These are phyloP conservation scores for Penicillium polonicum DNA, from an alignment of 2,329 filamentous ascomycete genomes.

Conservation along the genomic window DNA sequence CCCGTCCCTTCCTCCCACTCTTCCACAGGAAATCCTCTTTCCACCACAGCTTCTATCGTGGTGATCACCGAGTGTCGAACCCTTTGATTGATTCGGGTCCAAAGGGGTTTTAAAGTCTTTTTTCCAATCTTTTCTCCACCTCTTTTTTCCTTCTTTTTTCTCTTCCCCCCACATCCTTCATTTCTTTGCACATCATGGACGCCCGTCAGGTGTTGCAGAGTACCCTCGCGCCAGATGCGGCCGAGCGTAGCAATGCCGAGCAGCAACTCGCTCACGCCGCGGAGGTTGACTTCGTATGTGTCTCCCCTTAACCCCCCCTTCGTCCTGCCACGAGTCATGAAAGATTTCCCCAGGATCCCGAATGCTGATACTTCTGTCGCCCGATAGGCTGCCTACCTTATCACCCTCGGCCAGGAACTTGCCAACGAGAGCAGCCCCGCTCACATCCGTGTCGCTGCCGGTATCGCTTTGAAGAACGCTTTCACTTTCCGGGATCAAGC, in stretches of 20 bases:
- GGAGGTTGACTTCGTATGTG: conserved; percentile 88
- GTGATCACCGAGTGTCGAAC: conserved; percentile 18
- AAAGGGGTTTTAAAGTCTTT: conserved; percentile 21
- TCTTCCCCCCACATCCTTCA: conserved; percentile 22
- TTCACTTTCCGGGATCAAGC: conserved; percentile 90
- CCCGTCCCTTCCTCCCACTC: conserved; percentile 31
- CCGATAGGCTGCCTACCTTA: conserved; percentile 80
- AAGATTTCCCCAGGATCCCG: conserved; percentile 9
- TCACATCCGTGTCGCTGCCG: conserved; percentile 87
- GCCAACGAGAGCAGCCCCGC: conserved; percentile 83
- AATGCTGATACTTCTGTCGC: conserved; percentile 27
- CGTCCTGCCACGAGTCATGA: conserved; percentile 22
- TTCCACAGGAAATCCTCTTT: conserved; percentile 19
- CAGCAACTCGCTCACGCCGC: conserved; percentile 90
- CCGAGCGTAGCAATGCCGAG: conserved; percentile 85
- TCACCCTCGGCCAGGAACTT: conserved; percentile 87
- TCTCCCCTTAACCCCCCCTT: conserved; percentile 28
- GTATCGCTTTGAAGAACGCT: conserved; percentile 96
- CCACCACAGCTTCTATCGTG: conserved; percentile 20
- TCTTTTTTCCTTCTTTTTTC: conserved; percentile 17
- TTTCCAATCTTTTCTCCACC: conserved; percentile 21
- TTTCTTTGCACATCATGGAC: conserved; percentile 67
- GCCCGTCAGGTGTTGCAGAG: conserved; percentile 97
- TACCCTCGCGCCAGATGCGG: conserved; percentile 91
- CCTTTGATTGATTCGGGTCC: conserved; percentile 16